These are phyloP conservation scores for Albifimbria verrucaria DNA, from an alignment of 2,329 filamentous ascomycete species.

Conservation along the genomic window DNA sequence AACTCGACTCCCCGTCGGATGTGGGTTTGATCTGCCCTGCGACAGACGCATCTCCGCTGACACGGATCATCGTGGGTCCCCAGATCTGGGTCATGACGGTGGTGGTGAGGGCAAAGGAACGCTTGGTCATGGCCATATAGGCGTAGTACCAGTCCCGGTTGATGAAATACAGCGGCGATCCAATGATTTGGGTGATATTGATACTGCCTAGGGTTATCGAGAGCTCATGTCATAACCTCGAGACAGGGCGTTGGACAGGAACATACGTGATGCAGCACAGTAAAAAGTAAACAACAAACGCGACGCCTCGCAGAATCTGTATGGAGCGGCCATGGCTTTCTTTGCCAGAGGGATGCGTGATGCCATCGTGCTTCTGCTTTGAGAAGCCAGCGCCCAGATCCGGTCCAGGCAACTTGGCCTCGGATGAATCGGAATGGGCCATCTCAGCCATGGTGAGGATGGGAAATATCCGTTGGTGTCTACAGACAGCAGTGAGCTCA, in stretches of 20 bases:
- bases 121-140: slow-evolving; percentile 85
- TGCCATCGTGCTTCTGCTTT: slow-evolving; percentile 12
- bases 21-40: slow-evolving; percentile 69
- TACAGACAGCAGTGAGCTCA: no score
- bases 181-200: slow-evolving; percentile 70
- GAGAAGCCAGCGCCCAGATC: slow-evolving; percentile 21
- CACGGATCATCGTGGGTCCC: slow-evolving; percentile 77
- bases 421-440: slow-evolving; percentile 17
- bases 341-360: slow-evolving; percentile 52
- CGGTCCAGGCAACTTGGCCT: slow-evolving; percentile 24
- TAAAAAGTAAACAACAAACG: slow-evolving; percentile 51
- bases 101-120: slow-evolving; percentile 74
- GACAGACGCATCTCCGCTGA: slow-evolving; percentile 81
- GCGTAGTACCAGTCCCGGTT: slow-evolving; percentile 77
- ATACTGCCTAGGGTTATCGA: no score
- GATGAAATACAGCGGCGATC: slow-evolving; percentile 70
- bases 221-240: no score
- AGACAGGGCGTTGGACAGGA: no score
- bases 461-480: no score
- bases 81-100: slow-evolving; percentile 83
- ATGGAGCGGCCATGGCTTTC: slow-evolving; percentile 47
- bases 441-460: slow-evolving; percentile 20
- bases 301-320: slow-evolving; percentile 50
- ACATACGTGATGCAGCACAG: slow-evolving; percentile 47
- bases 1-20: slow-evolving; percentile 71